phyloP scores from a whole-genome alignment of 2,329 filamentous ascomycete species.

The Sporothrix sp. region DNA sequence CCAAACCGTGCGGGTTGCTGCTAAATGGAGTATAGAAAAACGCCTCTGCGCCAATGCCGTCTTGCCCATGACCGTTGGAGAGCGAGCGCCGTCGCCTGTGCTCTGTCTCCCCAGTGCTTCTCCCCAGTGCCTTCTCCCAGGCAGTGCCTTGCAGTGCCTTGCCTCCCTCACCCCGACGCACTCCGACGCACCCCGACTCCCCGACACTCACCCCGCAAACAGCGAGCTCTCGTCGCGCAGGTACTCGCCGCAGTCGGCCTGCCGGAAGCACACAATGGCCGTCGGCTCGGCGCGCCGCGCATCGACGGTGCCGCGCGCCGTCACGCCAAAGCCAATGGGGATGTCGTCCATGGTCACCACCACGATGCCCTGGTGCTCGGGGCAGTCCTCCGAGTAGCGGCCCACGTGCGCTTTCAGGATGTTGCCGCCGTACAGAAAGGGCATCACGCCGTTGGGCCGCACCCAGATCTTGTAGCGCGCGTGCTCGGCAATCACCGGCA shows the following conservation, averaged over 20 bases:
- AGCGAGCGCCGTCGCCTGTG: too few relatives aligned
- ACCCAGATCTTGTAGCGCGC: slow-evolving; percentile 97
- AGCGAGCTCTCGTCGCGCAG: slow-evolving; percentile 69
- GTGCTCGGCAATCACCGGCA: slow-evolving; percentile 81
- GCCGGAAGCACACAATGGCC: slow-evolving; percentile 77
- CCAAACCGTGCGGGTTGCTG: too few relatives aligned
- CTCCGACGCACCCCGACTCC: too few relatives aligned
- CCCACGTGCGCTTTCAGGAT: slow-evolving; percentile 64
- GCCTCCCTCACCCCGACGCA: background rate
- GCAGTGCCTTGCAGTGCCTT: too few relatives aligned
- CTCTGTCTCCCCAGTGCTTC: too few relatives aligned
- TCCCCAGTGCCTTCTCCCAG: too few relatives aligned
- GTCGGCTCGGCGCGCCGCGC: slow-evolving; percentile 80
- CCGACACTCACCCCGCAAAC: slow-evolving; percentile 33
- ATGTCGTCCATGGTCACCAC: slow-evolving; percentile 89
- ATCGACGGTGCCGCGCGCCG: slow-evolving; percentile 77
- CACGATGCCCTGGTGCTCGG: slow-evolving; percentile 85
- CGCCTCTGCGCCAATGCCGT: too few relatives aligned
- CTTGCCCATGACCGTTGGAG: too few relatives aligned
- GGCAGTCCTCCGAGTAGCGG: slow-evolving; percentile 81
- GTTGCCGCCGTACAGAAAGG: slow-evolving; percentile 90
- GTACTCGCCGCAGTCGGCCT: slow-evolving; percentile 92
- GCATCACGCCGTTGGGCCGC: slow-evolving; percentile 93
- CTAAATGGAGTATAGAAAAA: too few relatives aligned
- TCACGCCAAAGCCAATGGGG: slow-evolving; percentile 87